phyloP scores from a whole-genome alignment of 345 rosid species.

The Linum tenue region DNA sequence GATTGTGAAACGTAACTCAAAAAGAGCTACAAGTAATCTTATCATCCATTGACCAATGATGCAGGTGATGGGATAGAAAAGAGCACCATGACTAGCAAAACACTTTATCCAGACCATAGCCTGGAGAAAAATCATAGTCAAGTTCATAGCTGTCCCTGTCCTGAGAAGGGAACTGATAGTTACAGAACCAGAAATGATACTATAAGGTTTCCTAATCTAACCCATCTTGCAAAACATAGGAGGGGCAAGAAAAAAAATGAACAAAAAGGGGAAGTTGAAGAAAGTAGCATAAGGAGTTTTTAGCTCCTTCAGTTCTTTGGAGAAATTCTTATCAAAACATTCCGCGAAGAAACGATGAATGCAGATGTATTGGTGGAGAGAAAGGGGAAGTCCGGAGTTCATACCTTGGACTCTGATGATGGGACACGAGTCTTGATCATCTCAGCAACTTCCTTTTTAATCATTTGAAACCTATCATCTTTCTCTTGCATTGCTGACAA shows the following conservation, averaged over 20 bases:
- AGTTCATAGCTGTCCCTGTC: too few relatives aligned
- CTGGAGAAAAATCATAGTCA: too few relatives aligned
- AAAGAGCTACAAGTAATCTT: not conserved
- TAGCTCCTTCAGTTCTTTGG: not conserved
- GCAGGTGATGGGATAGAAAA: too few relatives aligned
- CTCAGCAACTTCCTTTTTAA: conserved; percentile 74
- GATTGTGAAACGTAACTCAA: not conserved
- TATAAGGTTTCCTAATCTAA: not conserved
- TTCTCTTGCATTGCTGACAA: conserved; percentile 71
- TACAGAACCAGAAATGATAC: too few relatives aligned
- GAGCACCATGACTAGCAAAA: too few relatives aligned
- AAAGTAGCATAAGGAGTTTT: not conserved
- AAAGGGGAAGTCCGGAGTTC: conserved; percentile 4
- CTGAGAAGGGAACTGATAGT: too few relatives aligned
- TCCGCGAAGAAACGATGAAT: not conserved
- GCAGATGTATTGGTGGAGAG: not conserved
- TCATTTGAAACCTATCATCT: conserved; percentile 65
- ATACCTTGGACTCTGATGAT: conserved; percentile 56
- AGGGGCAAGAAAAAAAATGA: not conserved
- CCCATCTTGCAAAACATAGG: not conserved
- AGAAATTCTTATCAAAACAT: too few relatives aligned
- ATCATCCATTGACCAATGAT: not conserved
- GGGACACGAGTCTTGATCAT: conserved; percentile 52
- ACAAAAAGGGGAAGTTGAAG: not conserved
- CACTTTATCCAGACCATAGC: too few relatives aligned